These are phyloP conservation scores for Apiospora pterosperma DNA, from an alignment of 2,329 filamentous ascomycete species.

Conservation along the genomic window DNA sequence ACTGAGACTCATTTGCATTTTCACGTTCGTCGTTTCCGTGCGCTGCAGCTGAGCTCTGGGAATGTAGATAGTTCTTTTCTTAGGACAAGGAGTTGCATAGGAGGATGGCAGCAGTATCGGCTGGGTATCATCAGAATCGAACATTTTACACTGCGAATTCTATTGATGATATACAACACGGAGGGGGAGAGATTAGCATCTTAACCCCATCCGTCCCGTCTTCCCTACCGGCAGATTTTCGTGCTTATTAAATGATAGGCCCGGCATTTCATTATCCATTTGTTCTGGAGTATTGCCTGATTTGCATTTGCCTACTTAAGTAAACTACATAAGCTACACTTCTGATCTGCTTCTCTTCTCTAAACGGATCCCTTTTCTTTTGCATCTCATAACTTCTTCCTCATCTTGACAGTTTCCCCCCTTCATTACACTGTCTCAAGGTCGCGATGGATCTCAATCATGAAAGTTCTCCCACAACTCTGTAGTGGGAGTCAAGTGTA, in stretches of 20 bases:
- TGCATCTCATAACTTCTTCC: neutral
- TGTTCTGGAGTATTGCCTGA: neutral
- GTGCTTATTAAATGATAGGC: neutral
- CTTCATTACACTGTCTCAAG: neutral
- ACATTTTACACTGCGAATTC: neutral
- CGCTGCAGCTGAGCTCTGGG: neutral
- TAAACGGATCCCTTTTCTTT: neutral
- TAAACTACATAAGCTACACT: neutral
- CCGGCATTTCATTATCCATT: neutral
- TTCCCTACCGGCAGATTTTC: neutral
- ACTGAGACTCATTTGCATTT: neutral
- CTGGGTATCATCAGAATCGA: neutral
- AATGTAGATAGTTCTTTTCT: neutral
- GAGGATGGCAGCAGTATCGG: neutral
- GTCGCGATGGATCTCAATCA: neutral
- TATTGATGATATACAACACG: neutral
- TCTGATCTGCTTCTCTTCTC: neutral
- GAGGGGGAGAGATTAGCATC: neutral
- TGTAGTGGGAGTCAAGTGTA: neutral
- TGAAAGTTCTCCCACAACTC: neutral
- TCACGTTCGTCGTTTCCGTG: neutral
- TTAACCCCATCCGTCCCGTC: neutral
- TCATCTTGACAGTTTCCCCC: neutral
- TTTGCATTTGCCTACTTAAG: neutral
- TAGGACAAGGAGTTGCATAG: neutral